Evolutionary conservation across 495 filamentous ascomycete species (phyloP), one percentile per base, ranked within the genome.

Genomic region (Talaromyces trachyspermus): DNA sequence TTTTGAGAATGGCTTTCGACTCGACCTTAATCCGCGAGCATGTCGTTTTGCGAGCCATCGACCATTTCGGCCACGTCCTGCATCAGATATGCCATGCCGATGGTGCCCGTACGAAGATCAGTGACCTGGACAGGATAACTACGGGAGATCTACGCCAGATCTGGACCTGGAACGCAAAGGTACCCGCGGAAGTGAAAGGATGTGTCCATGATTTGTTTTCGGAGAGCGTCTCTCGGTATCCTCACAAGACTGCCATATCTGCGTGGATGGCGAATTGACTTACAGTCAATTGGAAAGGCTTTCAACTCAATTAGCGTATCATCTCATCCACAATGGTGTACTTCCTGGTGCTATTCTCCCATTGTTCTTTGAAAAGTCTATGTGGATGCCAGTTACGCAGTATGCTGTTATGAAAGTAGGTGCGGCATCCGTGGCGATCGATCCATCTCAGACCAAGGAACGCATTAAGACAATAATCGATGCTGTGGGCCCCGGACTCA

Each of bases 241-340:
- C 71, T 6, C 48, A 66, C 5, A 58, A 65, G 17, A 46, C 52
- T 6, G 72, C 66, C 1, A 64, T 77, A n/a, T 54, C 49, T 14
- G 67, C 71, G 0, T 75, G 70, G 75, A 78, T 49, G 69, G 68
- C 14, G 48, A 54, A 5, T 54, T 77, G 23, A 71, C 71, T 5
- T 75, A 75, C 46, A 36, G 41, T 6, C 49, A 77, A 46, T 49
- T 78, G 3, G 65, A 75, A 14, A 36, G 49, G 3, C 59, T 64
- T 39, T 67, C 68, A 9, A 57, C 61, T 0, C 43, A 48, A 10
- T 40, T 69, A 5, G 67, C 67, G 2, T 20, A 22, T 18, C 43
- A 38, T 3, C 55, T 72, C 7, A 41, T 49, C 12, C 39, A 57
- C 2, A 37, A 59, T 35, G 64, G 64, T 4, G 58, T 69, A 1